A percentile compares a stretch with the other conserved stretches of the same genome.
Conservation (phyloP, 2,329 filamentous ascomycete genomes). For the Colletotrichum brevisporum region DNA sequence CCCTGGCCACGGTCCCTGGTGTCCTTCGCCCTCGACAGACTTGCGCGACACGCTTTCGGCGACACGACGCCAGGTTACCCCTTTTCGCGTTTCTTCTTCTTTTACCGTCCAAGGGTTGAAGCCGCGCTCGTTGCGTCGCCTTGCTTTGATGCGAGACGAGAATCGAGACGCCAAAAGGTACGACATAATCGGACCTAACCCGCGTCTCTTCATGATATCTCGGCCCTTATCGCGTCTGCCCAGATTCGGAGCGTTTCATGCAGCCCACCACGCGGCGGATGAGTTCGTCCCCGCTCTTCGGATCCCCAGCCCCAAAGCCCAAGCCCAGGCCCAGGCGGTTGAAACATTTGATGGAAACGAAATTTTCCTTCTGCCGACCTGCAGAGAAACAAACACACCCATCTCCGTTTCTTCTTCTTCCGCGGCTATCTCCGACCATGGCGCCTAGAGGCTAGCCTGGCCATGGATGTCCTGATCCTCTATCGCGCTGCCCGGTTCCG, state of each 20-base stretch:
- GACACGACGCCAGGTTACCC: constrained; percentile 15
- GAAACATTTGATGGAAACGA: constrained; percentile 40
- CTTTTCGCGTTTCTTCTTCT: constrained; percentile 12
- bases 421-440: constrained; percentile 23
- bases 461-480: constrained; percentile 9
- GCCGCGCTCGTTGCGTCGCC: constrained; percentile 11
- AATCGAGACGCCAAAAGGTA: background rate
- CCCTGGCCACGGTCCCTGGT: constrained; percentile 19
- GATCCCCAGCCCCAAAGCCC: constrained; percentile 10
- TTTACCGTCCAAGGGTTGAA: constrained; percentile 5
- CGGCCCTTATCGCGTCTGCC: constrained; percentile 23
- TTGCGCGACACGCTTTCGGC: background rate
- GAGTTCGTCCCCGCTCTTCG: constrained; percentile 30
- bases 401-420: constrained; percentile 16
- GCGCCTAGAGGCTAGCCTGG: too few relatives aligned
- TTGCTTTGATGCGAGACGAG: constrained; percentile 17
- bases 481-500: background rate
- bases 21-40: constrained; percentile 12
- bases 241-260: constrained; percentile 35
- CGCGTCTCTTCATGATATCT: background rate
- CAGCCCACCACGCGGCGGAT: constrained; percentile 30
- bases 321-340: constrained; percentile 18
- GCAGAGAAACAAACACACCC: constrained; percentile 18
- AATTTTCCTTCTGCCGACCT: constrained; percentile 11
- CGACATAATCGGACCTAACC: constrained; percentile 4